Evolutionary conservation across 1,139 yeast genomes (phyloP).

Genomic region (Entelexis paramagnoliae): DNA sequence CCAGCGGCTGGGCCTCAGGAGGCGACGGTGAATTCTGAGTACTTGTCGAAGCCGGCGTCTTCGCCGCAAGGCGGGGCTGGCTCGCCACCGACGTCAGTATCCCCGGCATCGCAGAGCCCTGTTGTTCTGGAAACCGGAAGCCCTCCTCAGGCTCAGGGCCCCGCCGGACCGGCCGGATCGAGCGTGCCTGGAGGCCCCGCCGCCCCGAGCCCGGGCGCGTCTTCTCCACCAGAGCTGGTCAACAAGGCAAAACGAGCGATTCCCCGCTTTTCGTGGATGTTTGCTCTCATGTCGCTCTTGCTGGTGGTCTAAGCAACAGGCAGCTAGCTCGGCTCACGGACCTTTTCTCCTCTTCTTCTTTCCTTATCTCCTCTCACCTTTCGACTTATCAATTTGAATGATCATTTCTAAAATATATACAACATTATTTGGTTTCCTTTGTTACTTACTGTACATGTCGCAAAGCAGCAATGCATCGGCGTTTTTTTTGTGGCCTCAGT

Average conservation of each 20-base stretch:
- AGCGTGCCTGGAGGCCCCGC: not conserved
- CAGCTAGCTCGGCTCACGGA: too few species aligned
- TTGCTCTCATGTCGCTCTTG: not conserved
- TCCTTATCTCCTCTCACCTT: not conserved
- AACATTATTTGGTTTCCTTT: too few species aligned
- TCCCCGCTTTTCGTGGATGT: not conserved
- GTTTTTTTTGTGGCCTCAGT: too few species aligned
- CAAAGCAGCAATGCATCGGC: too few species aligned
- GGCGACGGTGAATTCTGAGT: slow-evolving; percentile 15
- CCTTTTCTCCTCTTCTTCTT: not conserved
- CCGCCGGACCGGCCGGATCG: not conserved
- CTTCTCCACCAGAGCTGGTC: not conserved
- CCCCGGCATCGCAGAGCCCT: not conserved
- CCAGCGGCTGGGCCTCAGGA: slow-evolving; percentile 3
- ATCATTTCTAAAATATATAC: too few species aligned
- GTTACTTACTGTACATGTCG: too few species aligned
- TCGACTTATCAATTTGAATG: not conserved
- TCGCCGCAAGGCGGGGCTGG: not conserved
- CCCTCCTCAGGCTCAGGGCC: not conserved
- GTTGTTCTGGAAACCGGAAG: not conserved
- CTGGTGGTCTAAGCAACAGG: not conserved
- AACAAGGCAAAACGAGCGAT: not conserved
- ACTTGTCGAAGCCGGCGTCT: not conserved
- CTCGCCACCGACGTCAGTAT: not conserved
- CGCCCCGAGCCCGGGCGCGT: not conserved